These are phyloP conservation scores for Didymosphaeria variabile DNA, from an alignment of 2,329 filamentous ascomycete genomes.

Conservation along the genomic window DNA sequence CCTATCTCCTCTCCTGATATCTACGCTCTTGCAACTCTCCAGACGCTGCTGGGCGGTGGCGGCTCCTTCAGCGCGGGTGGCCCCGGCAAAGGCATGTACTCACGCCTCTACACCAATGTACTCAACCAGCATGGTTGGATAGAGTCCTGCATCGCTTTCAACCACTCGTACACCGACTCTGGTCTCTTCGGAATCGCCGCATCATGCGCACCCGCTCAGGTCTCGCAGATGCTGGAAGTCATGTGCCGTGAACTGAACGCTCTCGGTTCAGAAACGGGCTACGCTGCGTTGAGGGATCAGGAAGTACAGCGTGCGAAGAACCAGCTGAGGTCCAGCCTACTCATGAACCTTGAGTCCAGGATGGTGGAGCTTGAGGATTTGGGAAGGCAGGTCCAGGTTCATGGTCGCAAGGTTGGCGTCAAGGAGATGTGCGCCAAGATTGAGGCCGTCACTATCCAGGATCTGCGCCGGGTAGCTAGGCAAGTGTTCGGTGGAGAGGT, in stretches of 20 bases:
- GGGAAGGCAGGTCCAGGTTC: slow-evolving; percentile 94
- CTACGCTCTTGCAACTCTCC: slow-evolving; percentile 93
- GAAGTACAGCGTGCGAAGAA: slow-evolving; percentile 97
- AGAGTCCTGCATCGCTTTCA: slow-evolving; percentile 94
- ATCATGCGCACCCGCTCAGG: slow-evolving; percentile 80
- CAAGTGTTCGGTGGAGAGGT: slow-evolving; percentile 81
- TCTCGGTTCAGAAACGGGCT: slow-evolving; percentile 79
- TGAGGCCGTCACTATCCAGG: slow-evolving; percentile 78
- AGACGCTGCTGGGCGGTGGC: slow-evolving; percentile 93
- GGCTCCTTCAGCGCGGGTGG: slow-evolving; percentile 97
- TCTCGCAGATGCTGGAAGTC: slow-evolving; percentile 87
- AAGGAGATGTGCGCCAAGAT: slow-evolving; percentile 92
- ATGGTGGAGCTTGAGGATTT: slow-evolving; percentile 99
- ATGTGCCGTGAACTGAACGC: slow-evolving; percentile 90
- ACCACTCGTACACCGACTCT: slow-evolving; percentile 95
- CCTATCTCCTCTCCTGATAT: slow-evolving; percentile 92
- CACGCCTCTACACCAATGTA: slow-evolving; percentile 94
- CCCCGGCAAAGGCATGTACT: slow-evolving; percentile 99
- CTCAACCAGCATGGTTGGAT: slow-evolving; percentile 98
- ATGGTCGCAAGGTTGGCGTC: slow-evolving; percentile 90
- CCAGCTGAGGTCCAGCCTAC: slow-evolving; percentile 84
- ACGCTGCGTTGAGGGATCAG: slow-evolving; percentile 72
- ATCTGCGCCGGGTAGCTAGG: slow-evolving; percentile 82
- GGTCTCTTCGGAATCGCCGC: slow-evolving; percentile 95
- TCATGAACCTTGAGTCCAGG: slow-evolving; percentile 97